Conservation (phyloP, 306 rosid genomes). For the Benincasa hispida region DNA sequence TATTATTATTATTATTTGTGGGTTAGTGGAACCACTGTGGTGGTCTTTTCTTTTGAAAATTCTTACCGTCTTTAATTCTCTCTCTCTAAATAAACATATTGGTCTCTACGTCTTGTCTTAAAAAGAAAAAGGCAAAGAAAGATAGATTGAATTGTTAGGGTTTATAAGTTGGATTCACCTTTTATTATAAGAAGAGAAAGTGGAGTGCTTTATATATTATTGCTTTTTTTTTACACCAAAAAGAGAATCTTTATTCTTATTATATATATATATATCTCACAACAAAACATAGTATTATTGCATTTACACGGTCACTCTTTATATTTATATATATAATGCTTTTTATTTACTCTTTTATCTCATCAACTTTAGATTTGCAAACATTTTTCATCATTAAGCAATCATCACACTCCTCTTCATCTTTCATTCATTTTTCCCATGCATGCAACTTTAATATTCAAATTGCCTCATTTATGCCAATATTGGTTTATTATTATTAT, state of each 20-base stretch:
- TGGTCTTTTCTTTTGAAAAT: neutral
- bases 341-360: neutral
- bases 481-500: too few relatives aligned
- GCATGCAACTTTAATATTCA: neutral
- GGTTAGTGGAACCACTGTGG: neutral
- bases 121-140: neutral
- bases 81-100: neutral
- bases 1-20: too few relatives aligned
- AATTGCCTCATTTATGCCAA: neutral
- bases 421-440: neutral
- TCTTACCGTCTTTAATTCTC: neutral
- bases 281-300: neutral
- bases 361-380: neutral
- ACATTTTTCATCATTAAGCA: neutral
- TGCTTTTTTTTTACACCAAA: neutral
- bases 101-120: constrained; percentile 1
- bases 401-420: neutral
- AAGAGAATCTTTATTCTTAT: neutral
- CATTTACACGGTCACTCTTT: neutral
- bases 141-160: neutral
- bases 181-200: neutral
- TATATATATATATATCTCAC: neutral
- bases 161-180: neutral
- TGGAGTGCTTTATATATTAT: neutral
- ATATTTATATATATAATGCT: too few relatives aligned